Conservation (phyloP, 148 eudicot genomes). For the Dysphania ambrosioides region DNA sequence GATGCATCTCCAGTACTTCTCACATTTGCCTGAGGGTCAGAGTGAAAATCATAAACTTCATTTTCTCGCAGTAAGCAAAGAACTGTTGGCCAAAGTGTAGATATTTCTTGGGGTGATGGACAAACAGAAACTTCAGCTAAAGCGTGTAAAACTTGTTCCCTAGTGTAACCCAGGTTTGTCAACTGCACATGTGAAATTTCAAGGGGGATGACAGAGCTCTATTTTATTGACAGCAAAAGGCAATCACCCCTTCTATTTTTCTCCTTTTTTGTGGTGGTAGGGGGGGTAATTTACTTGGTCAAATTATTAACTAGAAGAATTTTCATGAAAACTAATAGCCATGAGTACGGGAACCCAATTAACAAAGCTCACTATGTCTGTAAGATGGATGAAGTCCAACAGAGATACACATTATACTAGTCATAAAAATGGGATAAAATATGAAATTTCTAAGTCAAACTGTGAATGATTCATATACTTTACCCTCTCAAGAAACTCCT, state of each 20-base stretch:
- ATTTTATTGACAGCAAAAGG: not conserved
- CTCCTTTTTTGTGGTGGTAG: not conserved
- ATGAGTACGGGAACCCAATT: no score
- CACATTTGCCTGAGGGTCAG: constrained; percentile 27
- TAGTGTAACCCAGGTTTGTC: constrained; percentile 49
- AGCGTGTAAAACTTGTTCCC: constrained; percentile 50
- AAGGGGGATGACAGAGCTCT: not conserved
- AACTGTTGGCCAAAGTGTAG: constrained; percentile 65
- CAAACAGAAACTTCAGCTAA: constrained; percentile 45
- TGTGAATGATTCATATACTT: constrained; percentile 1
- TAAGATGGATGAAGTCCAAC: no score
- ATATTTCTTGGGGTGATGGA: constrained; percentile 38
- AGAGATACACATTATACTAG: no score
- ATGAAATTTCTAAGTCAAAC: not conserved
- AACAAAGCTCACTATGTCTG: no score
- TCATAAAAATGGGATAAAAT: no score
- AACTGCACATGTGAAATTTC: constrained; percentile 36
- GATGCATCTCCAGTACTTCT: constrained; percentile 34
- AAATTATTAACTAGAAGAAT: no score
- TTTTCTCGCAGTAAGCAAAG: no score
- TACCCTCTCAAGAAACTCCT: constrained; percentile 71
- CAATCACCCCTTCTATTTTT: not conserved
- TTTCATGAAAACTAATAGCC: no score
- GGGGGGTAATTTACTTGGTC: no score
- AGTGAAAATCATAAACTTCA: constrained; percentile 44